Conservation (phyloP, 768 basidiomycete species). For the Suillus hirtellus region DNA sequence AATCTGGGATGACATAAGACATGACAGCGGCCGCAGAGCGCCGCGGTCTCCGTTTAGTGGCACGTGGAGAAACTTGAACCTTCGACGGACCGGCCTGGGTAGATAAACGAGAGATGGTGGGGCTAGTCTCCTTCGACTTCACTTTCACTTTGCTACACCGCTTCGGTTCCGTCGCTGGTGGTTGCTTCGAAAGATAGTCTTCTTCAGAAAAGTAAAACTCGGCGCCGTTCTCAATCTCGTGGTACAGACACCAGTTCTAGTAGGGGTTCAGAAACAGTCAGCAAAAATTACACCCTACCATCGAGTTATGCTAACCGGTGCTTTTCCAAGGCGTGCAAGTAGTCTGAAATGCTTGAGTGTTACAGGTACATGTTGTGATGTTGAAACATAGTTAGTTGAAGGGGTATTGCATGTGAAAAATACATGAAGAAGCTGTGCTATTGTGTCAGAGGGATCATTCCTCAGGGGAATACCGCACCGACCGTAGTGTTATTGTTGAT, state of each 20-base stretch:
- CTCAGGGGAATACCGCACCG: constrained; percentile 11
- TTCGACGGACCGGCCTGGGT: constrained; percentile 18
- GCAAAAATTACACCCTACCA: background rate
- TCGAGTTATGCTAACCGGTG: constrained; percentile 48
- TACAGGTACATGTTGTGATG: constrained; percentile 53
- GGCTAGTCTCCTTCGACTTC: constrained; percentile 38
- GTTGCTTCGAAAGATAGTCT: constrained; percentile 54
- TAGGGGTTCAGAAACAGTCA: constrained; percentile 10
- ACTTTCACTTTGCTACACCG: constrained; percentile 25
- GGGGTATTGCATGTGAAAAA: constrained; percentile 37
- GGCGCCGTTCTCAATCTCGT: constrained; percentile 63
- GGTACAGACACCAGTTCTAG: constrained; percentile 55
- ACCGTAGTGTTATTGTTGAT: constrained; percentile 58
- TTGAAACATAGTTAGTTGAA: constrained; percentile 21
- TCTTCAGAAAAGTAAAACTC: constrained; percentile 71
- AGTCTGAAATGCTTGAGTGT: constrained; percentile 77
- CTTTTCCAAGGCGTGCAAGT: constrained; percentile 65
- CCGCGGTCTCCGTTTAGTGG: constrained; percentile 56
- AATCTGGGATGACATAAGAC: constrained; percentile 69
- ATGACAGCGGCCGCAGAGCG: constrained; percentile 51
- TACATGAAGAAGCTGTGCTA: constrained; percentile 47
- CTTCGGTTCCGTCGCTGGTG: constrained; percentile 23
- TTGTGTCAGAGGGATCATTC: constrained; percentile 2
- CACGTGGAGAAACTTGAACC: constrained; percentile 23
- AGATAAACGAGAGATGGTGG: constrained; percentile 29